Evolutionary conservation across 1,139 yeast genomes (phyloP).

Genomic region (Debaryomyces fabryi): DNA sequence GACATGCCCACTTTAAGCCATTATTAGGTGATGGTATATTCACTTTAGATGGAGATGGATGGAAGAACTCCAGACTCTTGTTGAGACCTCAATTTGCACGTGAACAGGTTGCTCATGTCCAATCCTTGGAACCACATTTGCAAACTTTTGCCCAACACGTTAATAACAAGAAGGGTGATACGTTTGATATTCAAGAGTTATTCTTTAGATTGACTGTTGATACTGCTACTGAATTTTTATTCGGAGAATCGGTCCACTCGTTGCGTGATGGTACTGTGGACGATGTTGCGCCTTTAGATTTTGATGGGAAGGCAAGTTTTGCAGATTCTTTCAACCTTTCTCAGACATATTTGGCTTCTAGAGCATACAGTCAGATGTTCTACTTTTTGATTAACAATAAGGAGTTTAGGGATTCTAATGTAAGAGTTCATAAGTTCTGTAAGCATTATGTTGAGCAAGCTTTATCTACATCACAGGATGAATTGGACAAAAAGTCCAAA

Average conservation of each 20-base stretch:
- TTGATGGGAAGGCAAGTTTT: slow-evolving; percentile 25
- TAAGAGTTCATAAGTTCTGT: slow-evolving; percentile 39
- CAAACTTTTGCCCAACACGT: slow-evolving; percentile 39
- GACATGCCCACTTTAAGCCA: slow-evolving; percentile 45
- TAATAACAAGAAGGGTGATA: slow-evolving; percentile 21
- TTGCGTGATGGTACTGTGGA: slow-evolving; percentile 25
- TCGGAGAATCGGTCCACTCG: slow-evolving; percentile 47
- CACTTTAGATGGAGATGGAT: slow-evolving; percentile 57
- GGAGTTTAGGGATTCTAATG: slow-evolving; percentile 31
- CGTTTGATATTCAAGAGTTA: slow-evolving; percentile 40
- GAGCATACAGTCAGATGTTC: slow-evolving; percentile 32
- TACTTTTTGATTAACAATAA: slow-evolving; percentile 33
- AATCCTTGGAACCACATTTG: slow-evolving; percentile 48
- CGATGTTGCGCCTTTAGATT: slow-evolving; percentile 16
- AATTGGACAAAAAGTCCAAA: slow-evolving; percentile 39
- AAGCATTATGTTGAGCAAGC: slow-evolving; percentile 36
- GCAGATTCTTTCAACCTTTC: slow-evolving; percentile 33
- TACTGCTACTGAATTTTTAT: slow-evolving; percentile 54
- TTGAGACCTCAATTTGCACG: slow-evolving; percentile 58
- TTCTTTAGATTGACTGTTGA: slow-evolving; percentile 47
- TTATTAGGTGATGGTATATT: slow-evolving; percentile 61
- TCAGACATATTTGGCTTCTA: slow-evolving; percentile 32
- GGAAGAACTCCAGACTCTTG: slow-evolving; percentile 60
- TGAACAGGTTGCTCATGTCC: slow-evolving; percentile 51
- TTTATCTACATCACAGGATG: slow-evolving; percentile 31